phyloP scores from a whole-genome alignment of 1,139 yeast genomes.

The Magnusiomyces sp. region DNA sequence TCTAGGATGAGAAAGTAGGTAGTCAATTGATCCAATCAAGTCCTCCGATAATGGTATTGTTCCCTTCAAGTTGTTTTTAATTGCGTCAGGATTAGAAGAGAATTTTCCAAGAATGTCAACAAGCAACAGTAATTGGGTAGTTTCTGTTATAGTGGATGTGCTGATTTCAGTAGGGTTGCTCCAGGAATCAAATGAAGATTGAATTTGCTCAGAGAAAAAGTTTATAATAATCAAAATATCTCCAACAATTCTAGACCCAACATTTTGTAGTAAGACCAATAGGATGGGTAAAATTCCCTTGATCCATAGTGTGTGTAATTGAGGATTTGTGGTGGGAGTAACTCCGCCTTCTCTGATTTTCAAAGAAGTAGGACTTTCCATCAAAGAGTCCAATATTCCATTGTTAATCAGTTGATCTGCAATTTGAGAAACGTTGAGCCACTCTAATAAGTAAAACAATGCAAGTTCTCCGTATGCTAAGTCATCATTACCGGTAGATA shows the following conservation, averaged over 20 bases:
- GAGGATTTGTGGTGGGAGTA: constrained; percentile 41
- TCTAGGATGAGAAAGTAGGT: constrained; percentile 78
- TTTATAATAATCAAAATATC: constrained; percentile 59
- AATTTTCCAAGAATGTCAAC: constrained; percentile 44
- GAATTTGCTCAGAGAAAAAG: constrained; percentile 57
- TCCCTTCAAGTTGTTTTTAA: constrained; percentile 8
- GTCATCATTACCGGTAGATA: constrained; percentile 44
- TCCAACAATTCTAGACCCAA: constrained; percentile 56
- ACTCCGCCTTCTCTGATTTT: constrained; percentile 60
- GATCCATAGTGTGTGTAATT: constrained; percentile 69
- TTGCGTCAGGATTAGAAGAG: constrained; percentile 32
- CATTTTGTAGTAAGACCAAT: constrained; percentile 48
- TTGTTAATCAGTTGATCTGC: constrained; percentile 57
- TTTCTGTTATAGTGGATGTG: constrained; percentile 62
- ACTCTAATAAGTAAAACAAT: constrained; percentile 59
- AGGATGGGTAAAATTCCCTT: constrained; percentile 70
- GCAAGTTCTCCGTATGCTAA: constrained; percentile 61
- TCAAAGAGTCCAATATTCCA: constrained; percentile 62
- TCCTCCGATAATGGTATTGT: constrained; percentile 25
- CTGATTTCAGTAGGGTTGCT: constrained; percentile 54
- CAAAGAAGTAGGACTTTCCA: constrained; percentile 66
- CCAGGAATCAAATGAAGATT: constrained; percentile 61
- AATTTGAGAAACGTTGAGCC: constrained; percentile 52
- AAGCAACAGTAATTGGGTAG: constrained; percentile 64
- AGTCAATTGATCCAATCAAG: constrained; percentile 51